Conservation (phyloP, 1,139 yeast genomes). For the Debaryomyces coudertii region DNA sequence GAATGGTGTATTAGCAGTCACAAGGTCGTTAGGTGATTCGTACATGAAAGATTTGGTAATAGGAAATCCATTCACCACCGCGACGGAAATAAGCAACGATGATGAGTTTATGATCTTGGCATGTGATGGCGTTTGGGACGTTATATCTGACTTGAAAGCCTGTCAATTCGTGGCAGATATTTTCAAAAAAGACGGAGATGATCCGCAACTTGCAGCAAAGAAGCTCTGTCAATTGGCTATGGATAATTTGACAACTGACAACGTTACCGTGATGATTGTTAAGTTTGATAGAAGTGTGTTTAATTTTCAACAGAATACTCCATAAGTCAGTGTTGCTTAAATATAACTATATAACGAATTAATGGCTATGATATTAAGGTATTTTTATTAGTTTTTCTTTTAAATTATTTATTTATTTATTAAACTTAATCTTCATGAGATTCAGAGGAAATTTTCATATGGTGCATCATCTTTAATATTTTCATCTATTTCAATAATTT, state of each 20-base stretch:
- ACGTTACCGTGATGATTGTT: slow-evolving; percentile 90
- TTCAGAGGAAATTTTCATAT: slow-evolving; percentile 5
- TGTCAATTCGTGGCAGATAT: slow-evolving; percentile 64
- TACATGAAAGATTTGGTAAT: slow-evolving; percentile 89
- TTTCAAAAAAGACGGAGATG: slow-evolving; percentile 38
- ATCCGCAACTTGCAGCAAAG: slow-evolving; percentile 70
- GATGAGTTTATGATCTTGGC: slow-evolving; percentile 84
- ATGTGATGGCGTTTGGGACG: slow-evolving; percentile 97
- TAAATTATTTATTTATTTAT: slow-evolving; percentile 7
- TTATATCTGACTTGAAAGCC: slow-evolving; percentile 78
- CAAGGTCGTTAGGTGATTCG: slow-evolving; percentile 92
- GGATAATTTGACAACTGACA: slow-evolving; percentile 82
- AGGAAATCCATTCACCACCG: slow-evolving; percentile 91
- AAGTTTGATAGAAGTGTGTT: slow-evolving; percentile 55
- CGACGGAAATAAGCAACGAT: slow-evolving; percentile 65
- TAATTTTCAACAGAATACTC: slow-evolving; percentile 12
- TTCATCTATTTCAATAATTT: slow-evolving; percentile 16
- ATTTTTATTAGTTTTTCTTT: slow-evolving; percentile 4
- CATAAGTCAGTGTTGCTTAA: neutral
- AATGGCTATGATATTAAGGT: slow-evolving; percentile 10
- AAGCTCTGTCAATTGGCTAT: slow-evolving; percentile 76
- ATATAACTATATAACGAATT: slow-evolving; percentile 1
- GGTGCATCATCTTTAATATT: slow-evolving; percentile 15
- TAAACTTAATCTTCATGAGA: too few relatives aligned
- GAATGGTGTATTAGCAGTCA: slow-evolving; percentile 93